These are phyloP conservation scores for Entomortierella lignicola DNA, from an alignment of 192 early-diverging fungal species.

Conservation along the genomic window DNA sequence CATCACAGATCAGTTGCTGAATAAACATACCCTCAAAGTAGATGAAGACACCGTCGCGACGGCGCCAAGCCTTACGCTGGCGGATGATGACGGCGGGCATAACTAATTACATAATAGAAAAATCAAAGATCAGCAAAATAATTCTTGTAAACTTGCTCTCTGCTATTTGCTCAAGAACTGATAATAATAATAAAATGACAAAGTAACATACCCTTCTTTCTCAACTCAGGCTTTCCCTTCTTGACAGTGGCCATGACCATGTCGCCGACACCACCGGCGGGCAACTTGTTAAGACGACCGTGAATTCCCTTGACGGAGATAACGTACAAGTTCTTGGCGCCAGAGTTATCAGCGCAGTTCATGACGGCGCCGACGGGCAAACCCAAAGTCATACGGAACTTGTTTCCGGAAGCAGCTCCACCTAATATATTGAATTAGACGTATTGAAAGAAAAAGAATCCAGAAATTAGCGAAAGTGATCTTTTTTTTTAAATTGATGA, in stretches of 20 bases:
- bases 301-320: slow-evolving; percentile 97
- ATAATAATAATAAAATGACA: slow-evolving; percentile 6
- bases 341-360: slow-evolving; percentile 99
- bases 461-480: slow-evolving; percentile 9
- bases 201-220: slow-evolving; percentile 92
- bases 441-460: background rate
- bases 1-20: no score
- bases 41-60: slow-evolving; percentile 98
- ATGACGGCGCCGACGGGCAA: slow-evolving; percentile 93
- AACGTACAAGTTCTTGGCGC: slow-evolving; percentile 99
- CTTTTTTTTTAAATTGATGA: background rate
- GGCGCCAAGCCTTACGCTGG: slow-evolving; percentile 99
- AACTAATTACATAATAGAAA: slow-evolving; percentile 65
- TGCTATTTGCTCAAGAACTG: no score
- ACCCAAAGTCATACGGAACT: slow-evolving; percentile 99
- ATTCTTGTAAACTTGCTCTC: background rate
- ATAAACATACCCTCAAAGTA: slow-evolving; percentile 88
- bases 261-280: slow-evolving; percentile 98
- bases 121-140: background rate
- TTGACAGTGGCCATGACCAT: slow-evolving; percentile 99
- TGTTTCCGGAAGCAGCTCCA: slow-evolving; percentile 87
- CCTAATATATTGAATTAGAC: slow-evolving; percentile 26
- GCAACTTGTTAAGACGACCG: slow-evolving; percentile 97
- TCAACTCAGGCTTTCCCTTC: slow-evolving; percentile 99
- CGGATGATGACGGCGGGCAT: slow-evolving; percentile 99